These are phyloP conservation scores for Xylariaceae sp. DNA, from an alignment of 2,329 filamentous ascomycete species.

Conservation along the genomic window DNA sequence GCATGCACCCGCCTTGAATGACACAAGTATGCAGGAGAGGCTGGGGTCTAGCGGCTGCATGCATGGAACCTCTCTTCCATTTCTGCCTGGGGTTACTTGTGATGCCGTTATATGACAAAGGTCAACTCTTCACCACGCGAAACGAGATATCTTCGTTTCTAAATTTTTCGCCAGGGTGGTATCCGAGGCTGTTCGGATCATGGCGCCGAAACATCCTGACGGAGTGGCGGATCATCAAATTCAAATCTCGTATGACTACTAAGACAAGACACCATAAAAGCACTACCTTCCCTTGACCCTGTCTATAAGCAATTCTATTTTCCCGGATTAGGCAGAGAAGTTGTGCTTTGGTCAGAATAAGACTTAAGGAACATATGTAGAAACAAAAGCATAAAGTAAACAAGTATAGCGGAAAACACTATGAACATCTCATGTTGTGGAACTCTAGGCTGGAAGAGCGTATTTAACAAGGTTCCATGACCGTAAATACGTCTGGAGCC, in stretches of 20 bases:
- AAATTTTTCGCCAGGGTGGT: background rate
- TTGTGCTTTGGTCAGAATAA: background rate
- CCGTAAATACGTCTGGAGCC: constrained; percentile 2
- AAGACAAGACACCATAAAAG: background rate
- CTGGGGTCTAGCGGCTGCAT: constrained; percentile 6
- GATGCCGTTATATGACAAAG: background rate
- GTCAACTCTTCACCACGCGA: background rate
- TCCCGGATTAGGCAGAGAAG: background rate
- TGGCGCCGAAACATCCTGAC: background rate
- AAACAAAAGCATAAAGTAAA: too few relatives aligned
- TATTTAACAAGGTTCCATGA: constrained; percentile 10
- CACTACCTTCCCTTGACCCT: background rate
- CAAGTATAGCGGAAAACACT: background rate
- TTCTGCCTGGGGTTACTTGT: constrained; percentile 4
- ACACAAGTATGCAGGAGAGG: background rate
- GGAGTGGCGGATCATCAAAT: background rate
- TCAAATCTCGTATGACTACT: background rate
- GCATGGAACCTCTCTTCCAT: constrained; percentile 6
- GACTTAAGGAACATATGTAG: background rate
- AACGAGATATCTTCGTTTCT: background rate
- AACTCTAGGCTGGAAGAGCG: constrained; percentile 1
- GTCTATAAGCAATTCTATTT: background rate
- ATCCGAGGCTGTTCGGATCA: background rate
- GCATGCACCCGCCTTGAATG: constrained; percentile 11
- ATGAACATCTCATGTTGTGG: background rate